Conservation (phyloP, 257 asterid species). For the Solanum microdontum region DNA sequence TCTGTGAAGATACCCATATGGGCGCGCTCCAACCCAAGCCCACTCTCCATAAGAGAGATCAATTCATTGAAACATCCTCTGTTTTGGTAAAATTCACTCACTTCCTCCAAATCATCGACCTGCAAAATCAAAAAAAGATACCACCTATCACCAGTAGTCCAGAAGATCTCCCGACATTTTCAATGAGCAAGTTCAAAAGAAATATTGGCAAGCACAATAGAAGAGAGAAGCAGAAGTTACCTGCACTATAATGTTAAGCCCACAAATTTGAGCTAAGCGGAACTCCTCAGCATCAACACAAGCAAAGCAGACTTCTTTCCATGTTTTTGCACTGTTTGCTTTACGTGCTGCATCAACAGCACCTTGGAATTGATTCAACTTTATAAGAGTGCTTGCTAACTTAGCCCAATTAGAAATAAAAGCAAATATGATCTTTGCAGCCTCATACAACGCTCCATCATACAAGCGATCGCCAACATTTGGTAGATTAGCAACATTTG, state of each 20-base stretch:
- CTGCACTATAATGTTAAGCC: slow-evolving; percentile 26
- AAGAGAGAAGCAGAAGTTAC: slow-evolving; percentile 26
- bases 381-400: slow-evolving; percentile 79
- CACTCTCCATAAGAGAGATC: slow-evolving; percentile 97
- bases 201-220: neutral
- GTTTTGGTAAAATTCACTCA: slow-evolving; percentile 90
- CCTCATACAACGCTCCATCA: slow-evolving; percentile 27
- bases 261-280: slow-evolving; percentile 28
- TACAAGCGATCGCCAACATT: slow-evolving; percentile 26
- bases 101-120: slow-evolving; percentile 99
- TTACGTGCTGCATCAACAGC: slow-evolving; percentile 99
- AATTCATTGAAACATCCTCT: slow-evolving; percentile 97
- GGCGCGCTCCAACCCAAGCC: slow-evolving; percentile 96
- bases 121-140: slow-evolving; percentile 9
- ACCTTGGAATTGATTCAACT: slow-evolving; percentile 85
- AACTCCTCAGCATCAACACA: slow-evolving; percentile 93
- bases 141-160: neutral
- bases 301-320: slow-evolving; percentile 99
- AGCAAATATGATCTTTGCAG: slow-evolving; percentile 92
- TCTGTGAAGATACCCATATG: slow-evolving; percentile 99
- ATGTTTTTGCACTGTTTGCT: slow-evolving; percentile 96
- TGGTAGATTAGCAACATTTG: slow-evolving; percentile 28
- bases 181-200: neutral
- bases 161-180: neutral
- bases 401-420: slow-evolving; percentile 94